Percentiles rank a stretch among this genome's conserved stretches.
Conservation (phyloP, 2,329 filamentous ascomycete species). For the Colletotrichum musae region DNA sequence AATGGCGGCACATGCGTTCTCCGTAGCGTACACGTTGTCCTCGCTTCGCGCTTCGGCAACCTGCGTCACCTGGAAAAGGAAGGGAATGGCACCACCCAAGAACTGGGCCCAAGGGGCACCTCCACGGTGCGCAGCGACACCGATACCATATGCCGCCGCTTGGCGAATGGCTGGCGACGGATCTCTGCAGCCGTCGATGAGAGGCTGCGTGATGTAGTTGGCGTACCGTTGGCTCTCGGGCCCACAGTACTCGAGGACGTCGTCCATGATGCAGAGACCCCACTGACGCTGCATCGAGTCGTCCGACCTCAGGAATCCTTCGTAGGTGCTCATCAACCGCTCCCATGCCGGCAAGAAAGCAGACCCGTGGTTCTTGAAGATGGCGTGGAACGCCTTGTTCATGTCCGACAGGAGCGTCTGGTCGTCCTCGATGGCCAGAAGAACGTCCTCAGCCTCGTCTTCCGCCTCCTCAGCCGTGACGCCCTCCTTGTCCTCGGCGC, state of each 20-base stretch:
- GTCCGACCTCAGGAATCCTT: constrained; percentile 82
- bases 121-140: constrained; percentile 94
- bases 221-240: constrained; percentile 89
- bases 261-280: constrained; percentile 99
- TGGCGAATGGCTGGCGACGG: constrained; percentile 92
- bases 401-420: constrained; percentile 97
- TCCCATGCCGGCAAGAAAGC: constrained; percentile 92
- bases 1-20: constrained; percentile 96
- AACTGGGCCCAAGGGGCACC: constrained; percentile 91
- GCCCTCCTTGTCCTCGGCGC: constrained; percentile 84
- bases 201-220: constrained; percentile 87
- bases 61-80: constrained; percentile 87
- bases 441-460: constrained; percentile 87
- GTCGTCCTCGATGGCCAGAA: constrained; percentile 96
- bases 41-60: constrained; percentile 87
- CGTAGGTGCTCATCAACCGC: constrained; percentile 86
- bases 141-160: constrained; percentile 95
- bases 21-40: constrained; percentile 96
- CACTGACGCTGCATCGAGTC: constrained; percentile 96
- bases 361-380: constrained; percentile 96
- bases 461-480: constrained; percentile 88
- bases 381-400: constrained; percentile 99
- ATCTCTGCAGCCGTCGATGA: constrained; percentile 89
- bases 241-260: constrained; percentile 97
- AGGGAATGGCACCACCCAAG: constrained; percentile 82